These are phyloP conservation scores for Phytophthora sp. DNA, from an alignment of 352 stramenopile genomes.

Conservation along the genomic window DNA sequence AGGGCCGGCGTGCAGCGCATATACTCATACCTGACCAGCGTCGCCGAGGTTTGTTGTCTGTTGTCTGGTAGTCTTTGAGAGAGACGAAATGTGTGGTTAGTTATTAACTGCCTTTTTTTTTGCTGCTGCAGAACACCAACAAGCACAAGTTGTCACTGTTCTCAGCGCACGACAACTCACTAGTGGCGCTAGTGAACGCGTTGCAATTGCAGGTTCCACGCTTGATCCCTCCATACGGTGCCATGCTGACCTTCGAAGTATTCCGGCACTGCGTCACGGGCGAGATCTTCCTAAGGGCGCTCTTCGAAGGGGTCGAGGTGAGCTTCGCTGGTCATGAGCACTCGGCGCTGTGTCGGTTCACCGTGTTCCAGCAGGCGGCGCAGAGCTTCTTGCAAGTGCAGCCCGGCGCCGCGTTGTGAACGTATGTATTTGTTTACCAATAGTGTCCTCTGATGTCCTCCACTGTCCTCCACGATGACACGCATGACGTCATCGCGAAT, in stretches of 20 bases:
- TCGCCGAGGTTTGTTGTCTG: slow-evolving; percentile 44
- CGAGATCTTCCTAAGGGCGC: slow-evolving; percentile 54
- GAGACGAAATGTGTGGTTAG: no score
- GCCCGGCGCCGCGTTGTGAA: slow-evolving; percentile 20
- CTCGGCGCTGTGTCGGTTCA: slow-evolving; percentile 58
- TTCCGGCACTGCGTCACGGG: slow-evolving; percentile 48
- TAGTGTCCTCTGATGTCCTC: slow-evolving; percentile 21
- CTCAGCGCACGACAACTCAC: slow-evolving; percentile 83
- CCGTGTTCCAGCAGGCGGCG: slow-evolving; percentile 56
- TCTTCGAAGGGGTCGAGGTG: slow-evolving; percentile 61
- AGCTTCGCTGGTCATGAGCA: slow-evolving; percentile 49
- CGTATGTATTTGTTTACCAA: slow-evolving; percentile 3
- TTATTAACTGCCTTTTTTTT: background rate
- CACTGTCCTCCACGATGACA: slow-evolving; percentile 11
- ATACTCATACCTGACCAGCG: slow-evolving; percentile 49
- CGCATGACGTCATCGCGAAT: slow-evolving; percentile 14
- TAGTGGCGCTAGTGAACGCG: slow-evolving; percentile 72
- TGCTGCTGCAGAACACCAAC: slow-evolving; percentile 16
- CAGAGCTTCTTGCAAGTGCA: slow-evolving; percentile 49
- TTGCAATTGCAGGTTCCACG: slow-evolving; percentile 60
- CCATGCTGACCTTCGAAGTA: slow-evolving; percentile 80
- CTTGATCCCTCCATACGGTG: slow-evolving; percentile 70
- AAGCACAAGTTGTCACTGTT: slow-evolving; percentile 73
- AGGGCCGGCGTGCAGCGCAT: slow-evolving; percentile 59
- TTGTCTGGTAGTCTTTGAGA: no score